phyloP scores from a whole-genome alignment of 371 early-diverging fungal species.

The Mortierella sp. region DNA sequence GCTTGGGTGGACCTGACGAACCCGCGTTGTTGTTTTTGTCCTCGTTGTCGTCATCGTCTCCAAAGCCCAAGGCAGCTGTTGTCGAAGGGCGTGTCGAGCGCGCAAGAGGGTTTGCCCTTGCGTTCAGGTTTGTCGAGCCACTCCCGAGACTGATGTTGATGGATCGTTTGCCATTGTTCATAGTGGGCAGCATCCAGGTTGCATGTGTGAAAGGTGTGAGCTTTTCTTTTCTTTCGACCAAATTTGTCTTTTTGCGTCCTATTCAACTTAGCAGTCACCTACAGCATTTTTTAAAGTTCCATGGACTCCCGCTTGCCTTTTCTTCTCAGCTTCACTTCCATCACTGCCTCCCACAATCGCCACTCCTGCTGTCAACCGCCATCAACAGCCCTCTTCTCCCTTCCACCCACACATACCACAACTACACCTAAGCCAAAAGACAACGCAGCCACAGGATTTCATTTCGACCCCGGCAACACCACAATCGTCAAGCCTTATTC shows the following conservation, averaged over 20 bases:
- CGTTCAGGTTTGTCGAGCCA: conserved; percentile 5
- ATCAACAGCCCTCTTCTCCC: too few relatives aligned
- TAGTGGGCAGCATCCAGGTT: conserved; percentile 7
- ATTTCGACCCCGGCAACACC: too few relatives aligned
- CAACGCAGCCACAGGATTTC: too few relatives aligned
- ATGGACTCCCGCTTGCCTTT: too few relatives aligned
- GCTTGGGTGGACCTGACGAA: conserved; percentile 33
- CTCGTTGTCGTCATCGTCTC: conserved; percentile 45
- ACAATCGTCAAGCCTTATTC: too few relatives aligned
- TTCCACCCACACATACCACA: too few relatives aligned
- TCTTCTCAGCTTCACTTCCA: too few relatives aligned
- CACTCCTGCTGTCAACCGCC: too few relatives aligned
- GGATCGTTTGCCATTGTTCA: conserved; percentile 48
- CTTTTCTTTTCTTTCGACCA: background rate
- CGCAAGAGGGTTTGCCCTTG: conserved; percentile 37
- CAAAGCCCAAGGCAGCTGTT: conserved; percentile 45
- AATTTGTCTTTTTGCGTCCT: background rate
- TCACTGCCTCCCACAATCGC: too few relatives aligned
- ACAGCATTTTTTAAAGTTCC: too few relatives aligned
- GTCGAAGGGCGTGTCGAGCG: conserved; percentile 15
- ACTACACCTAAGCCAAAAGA: too few relatives aligned
- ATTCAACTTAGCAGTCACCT: too few relatives aligned
- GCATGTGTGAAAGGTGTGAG: conserved; percentile 6
- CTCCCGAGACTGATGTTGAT: conserved; percentile 49
- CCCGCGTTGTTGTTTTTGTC: conserved; percentile 12